Base-by-base conservation (phyloP, 148 eudicot genomes). In the Selenicereus undatus region DNA sequence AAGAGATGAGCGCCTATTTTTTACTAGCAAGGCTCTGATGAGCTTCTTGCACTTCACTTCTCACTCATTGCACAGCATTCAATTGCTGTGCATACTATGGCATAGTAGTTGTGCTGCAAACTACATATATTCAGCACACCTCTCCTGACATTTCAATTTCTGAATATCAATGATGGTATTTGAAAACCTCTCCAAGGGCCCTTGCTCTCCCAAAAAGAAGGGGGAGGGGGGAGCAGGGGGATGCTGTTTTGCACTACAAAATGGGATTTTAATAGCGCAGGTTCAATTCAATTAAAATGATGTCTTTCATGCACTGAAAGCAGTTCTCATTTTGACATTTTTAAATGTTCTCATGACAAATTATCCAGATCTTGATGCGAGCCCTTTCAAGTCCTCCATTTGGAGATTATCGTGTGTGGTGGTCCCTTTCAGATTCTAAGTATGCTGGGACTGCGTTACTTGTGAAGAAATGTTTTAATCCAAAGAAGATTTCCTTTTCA, bases 381-480 rank as follows among this genome's bases (percentile, higher is more conserved):
- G 94, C 98, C 80, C 87, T 96, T 56, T 91, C 99, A 79, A 94
- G 86, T 80, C 86, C 89, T 78, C 95, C 95, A 51, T 91, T 96
- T 78, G 88, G 83, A 82, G 84, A 85, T 60, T 96, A 93, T 85
- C 87, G 92, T 60, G 91, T 93, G 43, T 93, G 99, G 99, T 96
- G 99, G 99, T 96, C 99, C 85, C 98, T 96, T 80, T 80, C 99
- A 48, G 98, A 93, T 86, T 89, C 99, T 26, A 96, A 96, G 88
- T 96, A 96, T 88, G 98, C 99, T 82, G 99, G 99, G 75, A 96
- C 99, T 76, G 97, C 94, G 75, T 88, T 96, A 85, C 89, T 96
- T 56, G 88, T 96, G 77, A 96, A 93, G 86, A 93, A 91, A 83
- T 91, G 97, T 86, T 89, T 86, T 82, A 86, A 86, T 65, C 95